Evolutionary conservation across 306 rosid species (phyloP).

Genomic region (Carpinus viminea): DNA sequence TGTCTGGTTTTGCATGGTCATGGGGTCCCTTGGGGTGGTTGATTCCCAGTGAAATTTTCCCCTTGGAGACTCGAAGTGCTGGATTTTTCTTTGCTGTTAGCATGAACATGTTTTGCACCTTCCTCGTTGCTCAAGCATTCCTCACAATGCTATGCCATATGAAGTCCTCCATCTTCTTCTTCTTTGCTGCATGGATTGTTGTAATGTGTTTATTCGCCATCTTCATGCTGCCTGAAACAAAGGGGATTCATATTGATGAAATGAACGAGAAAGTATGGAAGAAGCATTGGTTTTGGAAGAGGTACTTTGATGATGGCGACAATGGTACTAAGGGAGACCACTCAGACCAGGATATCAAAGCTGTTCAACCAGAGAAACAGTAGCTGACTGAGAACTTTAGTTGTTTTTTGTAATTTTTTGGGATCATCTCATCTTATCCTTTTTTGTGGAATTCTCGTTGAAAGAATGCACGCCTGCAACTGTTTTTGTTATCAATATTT

Average conservation of each 20-base stretch:
- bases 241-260: slow-evolving; percentile 39
- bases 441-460: neutral
- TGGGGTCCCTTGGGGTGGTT: slow-evolving; percentile 46
- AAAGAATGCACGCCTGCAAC: neutral
- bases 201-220: slow-evolving; percentile 4
- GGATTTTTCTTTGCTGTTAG: slow-evolving; percentile 37
- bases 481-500: neutral
- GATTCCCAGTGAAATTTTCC: slow-evolving; percentile 38
- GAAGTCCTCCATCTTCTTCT: slow-evolving; percentile 34
- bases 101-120: slow-evolving; percentile 41
- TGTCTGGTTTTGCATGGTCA: slow-evolving; percentile 41
- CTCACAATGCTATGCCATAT: slow-evolving; percentile 36
- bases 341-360: neutral
- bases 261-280: slow-evolving; percentile 39
- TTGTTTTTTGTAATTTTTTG: neutral
- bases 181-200: slow-evolving; percentile 30
- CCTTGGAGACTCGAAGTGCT: slow-evolving; percentile 28
- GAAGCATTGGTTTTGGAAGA: slow-evolving; percentile 47
- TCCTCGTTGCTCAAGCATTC: slow-evolving; percentile 38
- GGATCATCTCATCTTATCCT: neutral
- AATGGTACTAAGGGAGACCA: neutral
- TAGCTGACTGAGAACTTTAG: neutral
- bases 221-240: slow-evolving; percentile 37
- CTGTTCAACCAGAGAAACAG: neutral
- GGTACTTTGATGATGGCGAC: neutral